These are phyloP conservation scores for Selaginella tamariscina DNA, from an alignment of 75 land plant species.

Conservation along the genomic window DNA sequence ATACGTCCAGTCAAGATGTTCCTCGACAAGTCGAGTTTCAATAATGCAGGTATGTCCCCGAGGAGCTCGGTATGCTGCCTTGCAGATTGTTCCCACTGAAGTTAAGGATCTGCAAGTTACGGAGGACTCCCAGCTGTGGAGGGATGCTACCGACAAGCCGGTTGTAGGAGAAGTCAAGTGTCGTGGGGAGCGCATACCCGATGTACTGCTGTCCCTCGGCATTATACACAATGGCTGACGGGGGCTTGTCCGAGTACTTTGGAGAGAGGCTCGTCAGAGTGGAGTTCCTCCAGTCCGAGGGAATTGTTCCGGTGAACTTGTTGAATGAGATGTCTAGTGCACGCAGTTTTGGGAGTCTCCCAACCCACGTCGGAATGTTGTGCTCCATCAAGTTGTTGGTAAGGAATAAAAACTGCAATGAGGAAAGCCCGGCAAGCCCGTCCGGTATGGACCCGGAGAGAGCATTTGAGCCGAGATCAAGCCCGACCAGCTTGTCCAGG, in stretches of 20 bases:
- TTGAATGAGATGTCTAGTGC: background rate
- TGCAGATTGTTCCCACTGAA: constrained; percentile 5
- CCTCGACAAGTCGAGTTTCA: constrained; percentile 11
- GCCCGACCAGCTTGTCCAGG: background rate
- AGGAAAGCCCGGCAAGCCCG: constrained; percentile 12
- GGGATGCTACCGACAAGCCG: constrained; percentile 22
- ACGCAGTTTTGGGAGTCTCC: background rate
- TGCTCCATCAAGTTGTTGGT: background rate
- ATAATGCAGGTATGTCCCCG: constrained; percentile 11
- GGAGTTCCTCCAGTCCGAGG: background rate
- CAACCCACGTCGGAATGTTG: background rate
- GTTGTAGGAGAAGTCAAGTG: constrained; percentile 6
- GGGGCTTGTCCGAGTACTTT: constrained; percentile 1
- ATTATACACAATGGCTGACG: background rate
- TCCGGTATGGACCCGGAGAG: background rate
- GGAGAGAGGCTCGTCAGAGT: background rate
- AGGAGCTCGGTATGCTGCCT: constrained; percentile 6
- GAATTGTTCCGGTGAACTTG: constrained; percentile 5
- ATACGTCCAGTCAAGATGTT: background rate
- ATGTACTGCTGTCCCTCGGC: background rate
- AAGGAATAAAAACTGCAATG: constrained; percentile 5
- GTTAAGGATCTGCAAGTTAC: constrained; percentile 21
- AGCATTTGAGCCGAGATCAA: constrained; percentile 5
- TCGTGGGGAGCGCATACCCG: constrained; percentile 7
- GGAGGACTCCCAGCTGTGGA: constrained; percentile 20